phyloP scores from a whole-genome alignment of 345 rosid genomes.

The Eucalyptus victrix region DNA sequence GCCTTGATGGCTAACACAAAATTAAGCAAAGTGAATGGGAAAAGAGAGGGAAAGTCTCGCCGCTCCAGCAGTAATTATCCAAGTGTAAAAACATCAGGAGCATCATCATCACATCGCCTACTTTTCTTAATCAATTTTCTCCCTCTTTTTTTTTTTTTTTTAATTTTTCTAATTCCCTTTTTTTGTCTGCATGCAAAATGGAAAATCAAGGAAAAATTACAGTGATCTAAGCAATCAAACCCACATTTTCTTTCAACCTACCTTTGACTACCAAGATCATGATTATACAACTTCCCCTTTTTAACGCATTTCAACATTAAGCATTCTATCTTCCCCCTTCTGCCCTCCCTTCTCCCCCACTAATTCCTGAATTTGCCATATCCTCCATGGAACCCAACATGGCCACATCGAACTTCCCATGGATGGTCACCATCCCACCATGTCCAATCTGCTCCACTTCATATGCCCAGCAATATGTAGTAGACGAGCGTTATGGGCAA shows the following conservation, averaged over 20 bases:
- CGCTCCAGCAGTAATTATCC: background rate
- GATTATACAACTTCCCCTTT: background rate
- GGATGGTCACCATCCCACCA: background rate
- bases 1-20: background rate
- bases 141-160: background rate
- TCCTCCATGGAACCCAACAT: background rate
- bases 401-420: background rate
- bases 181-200: background rate
- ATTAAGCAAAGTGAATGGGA: background rate
- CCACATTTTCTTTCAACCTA: background rate
- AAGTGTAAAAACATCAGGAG: background rate
- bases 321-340: background rate
- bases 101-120: background rate
- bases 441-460: background rate
- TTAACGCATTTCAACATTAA: background rate
- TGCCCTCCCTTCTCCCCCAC: background rate
- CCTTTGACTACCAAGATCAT: background rate
- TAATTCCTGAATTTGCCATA: background rate
- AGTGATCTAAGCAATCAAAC: background rate
- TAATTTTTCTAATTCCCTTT: background rate
- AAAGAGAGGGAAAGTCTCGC: background rate
- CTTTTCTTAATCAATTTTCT: background rate
- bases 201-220: background rate
- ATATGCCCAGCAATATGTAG: constrained; percentile 81
- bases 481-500: constrained; percentile 90